Conservation (phyloP, 2,329 filamentous ascomycete genomes). For the Ophiostoma novo-ulmi region DNA sequence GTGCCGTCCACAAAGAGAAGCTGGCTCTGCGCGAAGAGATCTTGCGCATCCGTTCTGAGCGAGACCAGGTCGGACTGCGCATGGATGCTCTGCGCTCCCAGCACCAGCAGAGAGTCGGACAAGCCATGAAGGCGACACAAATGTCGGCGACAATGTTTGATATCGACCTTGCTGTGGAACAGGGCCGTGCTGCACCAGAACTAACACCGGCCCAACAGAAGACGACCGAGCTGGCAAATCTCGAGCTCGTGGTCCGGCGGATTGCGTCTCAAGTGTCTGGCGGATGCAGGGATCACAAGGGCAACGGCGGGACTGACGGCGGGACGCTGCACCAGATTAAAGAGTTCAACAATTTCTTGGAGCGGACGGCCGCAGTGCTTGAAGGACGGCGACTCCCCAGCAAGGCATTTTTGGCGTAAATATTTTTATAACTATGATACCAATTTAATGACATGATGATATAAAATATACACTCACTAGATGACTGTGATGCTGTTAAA, state of each 20-base stretch:
- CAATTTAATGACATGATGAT: constrained; percentile 3
- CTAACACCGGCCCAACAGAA: constrained; percentile 43
- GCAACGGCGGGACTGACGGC: constrained; percentile 41
- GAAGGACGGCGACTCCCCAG: constrained; percentile 35
- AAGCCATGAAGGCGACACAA: constrained; percentile 47
- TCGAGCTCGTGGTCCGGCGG: constrained; percentile 53
- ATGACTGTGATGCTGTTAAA: background rate
- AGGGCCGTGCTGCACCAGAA: constrained; percentile 43
- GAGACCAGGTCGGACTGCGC: constrained; percentile 56
- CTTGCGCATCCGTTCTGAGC: constrained; percentile 53
- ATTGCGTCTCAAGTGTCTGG: constrained; percentile 51
- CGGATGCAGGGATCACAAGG: constrained; percentile 37
- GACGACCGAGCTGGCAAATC: constrained; percentile 49
- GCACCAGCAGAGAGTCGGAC: constrained; percentile 52
- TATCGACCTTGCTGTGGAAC: constrained; percentile 51
- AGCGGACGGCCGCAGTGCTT: constrained; percentile 53
- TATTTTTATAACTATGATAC: background rate
- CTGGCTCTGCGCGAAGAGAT: constrained; percentile 55
- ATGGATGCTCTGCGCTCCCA: constrained; percentile 59
- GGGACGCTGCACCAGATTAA: constrained; percentile 50
- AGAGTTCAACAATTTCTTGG: constrained; percentile 60
- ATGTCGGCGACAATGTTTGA: constrained; percentile 58
- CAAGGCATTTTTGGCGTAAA: background rate
- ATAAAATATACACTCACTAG: background rate
- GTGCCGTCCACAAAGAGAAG: constrained; percentile 54